A percentile compares a stretch with the other conserved stretches of the same genome.
Conservation (phyloP, 352 stramenopile species). For the Globisporangium rhizosaccharum region DNA sequence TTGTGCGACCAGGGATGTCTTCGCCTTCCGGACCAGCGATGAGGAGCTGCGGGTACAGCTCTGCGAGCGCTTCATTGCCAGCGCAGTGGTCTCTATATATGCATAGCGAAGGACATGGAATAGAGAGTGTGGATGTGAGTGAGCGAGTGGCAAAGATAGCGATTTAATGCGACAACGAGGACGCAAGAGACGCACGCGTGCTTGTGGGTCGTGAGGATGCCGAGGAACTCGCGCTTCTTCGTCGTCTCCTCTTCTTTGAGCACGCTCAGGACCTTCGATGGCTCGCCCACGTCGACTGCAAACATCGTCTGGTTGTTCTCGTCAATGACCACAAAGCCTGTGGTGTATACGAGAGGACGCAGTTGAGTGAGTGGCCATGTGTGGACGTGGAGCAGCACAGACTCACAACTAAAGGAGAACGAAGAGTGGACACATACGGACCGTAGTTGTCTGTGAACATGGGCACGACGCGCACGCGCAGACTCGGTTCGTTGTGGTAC, state of each 20-base stretch:
- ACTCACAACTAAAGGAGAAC: background rate
- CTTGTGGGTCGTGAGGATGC: conserved; percentile 92
- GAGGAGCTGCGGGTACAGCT: conserved; percentile 56
- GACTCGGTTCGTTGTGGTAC: conserved; percentile 64
- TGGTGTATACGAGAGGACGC: background rate
- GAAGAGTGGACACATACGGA: conserved; percentile 8
- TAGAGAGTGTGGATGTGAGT: no score
- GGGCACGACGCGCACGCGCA: conserved; percentile 75
- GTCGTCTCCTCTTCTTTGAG: conserved; percentile 62
- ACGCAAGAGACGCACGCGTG: conserved; percentile 58
- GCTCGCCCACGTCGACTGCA: conserved; percentile 66
- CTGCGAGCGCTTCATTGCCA: conserved; percentile 65
- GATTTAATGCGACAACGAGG: background rate
- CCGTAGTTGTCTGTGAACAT: conserved; percentile 86
- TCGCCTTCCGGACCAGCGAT: conserved; percentile 72
- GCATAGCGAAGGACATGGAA: background rate
- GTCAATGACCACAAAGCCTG: conserved; percentile 78
- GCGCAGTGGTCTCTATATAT: conserved; percentile 64
- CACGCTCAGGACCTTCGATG: conserved; percentile 52
- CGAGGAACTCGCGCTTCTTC: conserved; percentile 67
- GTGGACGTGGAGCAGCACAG: no score
- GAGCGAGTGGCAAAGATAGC: background rate
- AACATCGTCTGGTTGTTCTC: conserved; percentile 83
- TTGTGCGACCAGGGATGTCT: conserved; percentile 69
- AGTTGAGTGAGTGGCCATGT: no score